Evolutionary conservation across 495 filamentous ascomycete genomes (phyloP), one percentile per base, ranked within the genome.

Genomic region (Xylaria curta): DNA sequence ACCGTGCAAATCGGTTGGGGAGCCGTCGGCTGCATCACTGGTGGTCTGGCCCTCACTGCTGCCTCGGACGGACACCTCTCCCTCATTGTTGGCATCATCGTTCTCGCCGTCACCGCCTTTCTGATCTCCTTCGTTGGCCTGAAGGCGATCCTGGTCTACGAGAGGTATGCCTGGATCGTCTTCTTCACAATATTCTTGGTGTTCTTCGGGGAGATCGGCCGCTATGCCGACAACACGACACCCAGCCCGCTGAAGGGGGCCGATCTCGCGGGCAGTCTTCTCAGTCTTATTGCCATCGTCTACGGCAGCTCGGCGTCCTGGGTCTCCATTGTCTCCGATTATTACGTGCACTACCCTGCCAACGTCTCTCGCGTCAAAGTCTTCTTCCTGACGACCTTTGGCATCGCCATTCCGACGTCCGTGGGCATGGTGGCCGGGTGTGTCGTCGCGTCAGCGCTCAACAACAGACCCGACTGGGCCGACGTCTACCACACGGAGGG

Each of bases 321-420:
- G 88, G 84, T 83, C 31, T 87, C 89, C 6, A 88, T 90, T 54
- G 88, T 86, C 0, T 84, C 85, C 0, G 90, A 91, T 73, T 91
- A 87, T 74, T 91, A 90, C 74, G 87, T 88, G 9, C 84, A 90
- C 49, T 90, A 90, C 72, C 89, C 89, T 0, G 83, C 81, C 62
- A 78, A 83, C 28, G 87, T 85, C 8, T 79, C 82, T 24, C 82
- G 83, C 61, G 74, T 81, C 59, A 89, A 86, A 71, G 81, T 90
- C 24, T 91, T 90, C 69, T 36, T 79, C 67, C 66, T 87, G 26
- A 87, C 86, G 0, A 79, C 81, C 42, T 71, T 82, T n/a, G 85
- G 85, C 6, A 78, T 82, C 69, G 76, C 61, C 4, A 83, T 89
- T 40, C 86, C 90, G 0, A 90, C 88, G 0, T 84, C 81, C 64